These are phyloP conservation scores for Citrullus colocynthis DNA, from an alignment of 306 rosid genomes.

Conservation along the genomic window DNA sequence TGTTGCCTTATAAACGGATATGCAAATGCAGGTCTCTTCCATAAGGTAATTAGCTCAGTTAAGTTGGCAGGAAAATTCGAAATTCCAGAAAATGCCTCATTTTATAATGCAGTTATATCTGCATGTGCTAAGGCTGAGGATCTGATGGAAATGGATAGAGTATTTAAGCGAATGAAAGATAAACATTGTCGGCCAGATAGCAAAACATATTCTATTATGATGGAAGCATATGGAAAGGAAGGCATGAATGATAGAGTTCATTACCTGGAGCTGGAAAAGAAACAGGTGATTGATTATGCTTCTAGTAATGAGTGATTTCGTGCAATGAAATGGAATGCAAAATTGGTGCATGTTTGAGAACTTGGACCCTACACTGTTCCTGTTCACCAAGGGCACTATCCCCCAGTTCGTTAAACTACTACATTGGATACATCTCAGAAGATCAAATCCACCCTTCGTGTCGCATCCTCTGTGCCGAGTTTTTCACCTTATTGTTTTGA, in stretches of 20 bases:
- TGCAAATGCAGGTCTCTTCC: constrained; percentile 93
- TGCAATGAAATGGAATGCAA: no score
- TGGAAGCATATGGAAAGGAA: constrained; percentile 69
- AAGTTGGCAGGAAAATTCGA: constrained; percentile 70
- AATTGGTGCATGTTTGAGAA: not conserved
- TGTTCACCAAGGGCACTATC: not conserved
- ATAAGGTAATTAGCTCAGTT: constrained; percentile 69
- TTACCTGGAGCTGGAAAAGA: constrained; percentile 62
- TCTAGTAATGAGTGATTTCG: not conserved
- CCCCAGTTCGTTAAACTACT: not conserved
- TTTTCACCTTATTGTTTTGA: not conserved
- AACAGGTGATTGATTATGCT: constrained; percentile 17
- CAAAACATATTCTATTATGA: constrained; percentile 49
- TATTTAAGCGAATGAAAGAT: constrained; percentile 76
- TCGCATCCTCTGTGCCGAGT: not conserved
- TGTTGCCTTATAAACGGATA: constrained; percentile 90
- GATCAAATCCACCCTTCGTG: not conserved
- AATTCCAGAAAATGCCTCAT: constrained; percentile 63
- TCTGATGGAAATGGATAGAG: constrained; percentile 87
- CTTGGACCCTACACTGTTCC: not conserved
- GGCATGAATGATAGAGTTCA: constrained; percentile 85
- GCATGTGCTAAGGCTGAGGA: constrained; percentile 94
- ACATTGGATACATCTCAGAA: not conserved
- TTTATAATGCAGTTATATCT: constrained; percentile 61
- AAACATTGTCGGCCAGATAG: constrained; percentile 51